These are phyloP conservation scores for Musa itinerans DNA, from an alignment of 176 grass and related monocot genomes.

Conservation along the genomic window DNA sequence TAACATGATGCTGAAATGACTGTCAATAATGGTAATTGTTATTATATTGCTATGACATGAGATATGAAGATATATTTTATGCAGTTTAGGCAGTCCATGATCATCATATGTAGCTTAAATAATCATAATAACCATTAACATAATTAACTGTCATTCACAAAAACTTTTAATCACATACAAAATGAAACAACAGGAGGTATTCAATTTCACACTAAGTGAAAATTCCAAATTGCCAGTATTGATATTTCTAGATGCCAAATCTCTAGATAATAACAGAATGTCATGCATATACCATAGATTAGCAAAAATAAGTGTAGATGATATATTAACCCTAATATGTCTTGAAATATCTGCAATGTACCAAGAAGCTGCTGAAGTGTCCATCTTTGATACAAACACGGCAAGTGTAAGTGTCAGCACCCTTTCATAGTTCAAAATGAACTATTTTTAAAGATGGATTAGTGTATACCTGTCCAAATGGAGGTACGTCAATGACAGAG, in stretches of 20 bases:
- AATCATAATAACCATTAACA: too few species aligned
- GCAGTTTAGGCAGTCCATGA: background rate
- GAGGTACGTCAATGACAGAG: constrained; percentile 21
- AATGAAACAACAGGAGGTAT: background rate
- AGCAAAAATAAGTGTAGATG: background rate
- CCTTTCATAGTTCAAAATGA: background rate
- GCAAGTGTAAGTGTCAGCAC: background rate
- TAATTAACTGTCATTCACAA: background rate
- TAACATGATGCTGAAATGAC: too few species aligned
- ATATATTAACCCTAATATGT: background rate
- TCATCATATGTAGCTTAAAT: background rate
- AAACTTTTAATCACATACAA: background rate
- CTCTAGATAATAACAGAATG: too few species aligned
- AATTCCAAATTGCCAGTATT: too few species aligned
- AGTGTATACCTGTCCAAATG: constrained; percentile 36
- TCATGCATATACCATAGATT: too few species aligned
- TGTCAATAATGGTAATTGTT: too few species aligned
- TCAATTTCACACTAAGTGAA: too few species aligned
- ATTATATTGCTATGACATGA: too few species aligned
- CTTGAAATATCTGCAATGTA: background rate
- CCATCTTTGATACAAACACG: background rate
- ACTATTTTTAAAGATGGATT: background rate
- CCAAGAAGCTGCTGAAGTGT: background rate
- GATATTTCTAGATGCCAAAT: too few species aligned
- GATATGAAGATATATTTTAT: too few species aligned